Percentiles rank a stretch among this genome's conserved stretches.
Conservation (phyloP, 176 grass and related monocot species). For the Carex parvula region DNA sequence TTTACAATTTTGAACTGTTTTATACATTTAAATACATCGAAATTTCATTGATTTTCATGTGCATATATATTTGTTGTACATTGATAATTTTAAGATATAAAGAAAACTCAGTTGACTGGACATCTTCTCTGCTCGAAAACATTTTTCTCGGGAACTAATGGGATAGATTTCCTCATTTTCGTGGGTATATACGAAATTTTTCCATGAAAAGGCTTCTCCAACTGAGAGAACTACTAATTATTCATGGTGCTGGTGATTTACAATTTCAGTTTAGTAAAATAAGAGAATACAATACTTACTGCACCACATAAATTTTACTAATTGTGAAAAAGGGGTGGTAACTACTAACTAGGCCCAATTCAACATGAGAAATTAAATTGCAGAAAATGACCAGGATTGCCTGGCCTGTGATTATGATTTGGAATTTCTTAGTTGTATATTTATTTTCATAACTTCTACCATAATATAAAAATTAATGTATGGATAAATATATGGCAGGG, state of each 20-base stretch:
- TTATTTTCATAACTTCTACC: neutral
- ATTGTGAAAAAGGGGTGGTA: neutral
- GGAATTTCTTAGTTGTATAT: neutral
- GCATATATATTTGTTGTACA: neutral
- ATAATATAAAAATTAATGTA: neutral
- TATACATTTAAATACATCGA: neutral
- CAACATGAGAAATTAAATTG: neutral
- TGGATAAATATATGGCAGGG: slow-evolving; percentile 36
- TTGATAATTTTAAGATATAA: neutral
- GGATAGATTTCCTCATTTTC: neutral
- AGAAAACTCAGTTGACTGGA: neutral
- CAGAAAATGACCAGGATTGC: neutral
- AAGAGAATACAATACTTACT: neutral
- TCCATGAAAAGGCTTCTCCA: too few species aligned
- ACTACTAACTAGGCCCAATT: neutral
- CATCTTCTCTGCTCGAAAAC: neutral
- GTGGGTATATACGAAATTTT: too few species aligned
- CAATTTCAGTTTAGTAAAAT: too few species aligned
- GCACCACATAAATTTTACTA: neutral
- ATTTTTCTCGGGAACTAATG: neutral
- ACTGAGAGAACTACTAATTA: too few species aligned
- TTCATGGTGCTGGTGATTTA: too few species aligned
- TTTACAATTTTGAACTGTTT: neutral
- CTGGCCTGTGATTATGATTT: too few species aligned
- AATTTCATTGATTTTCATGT: neutral